phyloP scores from a whole-genome alignment of 345 rosid species.

The Rubroshorea leprosula region DNA sequence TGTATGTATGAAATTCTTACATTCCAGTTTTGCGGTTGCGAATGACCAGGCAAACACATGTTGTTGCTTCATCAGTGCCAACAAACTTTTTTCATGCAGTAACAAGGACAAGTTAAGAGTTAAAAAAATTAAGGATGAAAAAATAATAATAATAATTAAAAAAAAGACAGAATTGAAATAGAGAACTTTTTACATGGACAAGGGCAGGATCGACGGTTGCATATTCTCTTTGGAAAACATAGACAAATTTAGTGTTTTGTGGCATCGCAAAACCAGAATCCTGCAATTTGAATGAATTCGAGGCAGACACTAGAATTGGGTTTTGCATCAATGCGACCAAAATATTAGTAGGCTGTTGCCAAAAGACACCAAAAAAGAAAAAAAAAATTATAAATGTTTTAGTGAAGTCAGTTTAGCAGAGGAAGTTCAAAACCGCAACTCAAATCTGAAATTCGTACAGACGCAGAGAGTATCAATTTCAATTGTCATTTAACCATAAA shows the following conservation, averaged over 20 bases:
- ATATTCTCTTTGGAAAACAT: constrained; percentile 77
- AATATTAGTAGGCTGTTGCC: not conserved
- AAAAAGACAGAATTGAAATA: not conserved
- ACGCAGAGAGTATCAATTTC: too few relatives aligned
- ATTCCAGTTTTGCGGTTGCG: constrained; percentile 61
- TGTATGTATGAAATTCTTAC: constrained; percentile 33
- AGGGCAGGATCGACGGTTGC: constrained; percentile 62
- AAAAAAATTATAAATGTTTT: too few relatives aligned
- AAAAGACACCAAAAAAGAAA: too few relatives aligned
- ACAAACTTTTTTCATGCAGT: constrained; percentile 37
- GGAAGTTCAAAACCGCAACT: too few relatives aligned
- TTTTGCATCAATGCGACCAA: constrained; percentile 50
- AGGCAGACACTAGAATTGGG: constrained; percentile 44
- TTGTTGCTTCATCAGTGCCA: constrained; percentile 90
- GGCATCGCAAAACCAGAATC: constrained; percentile 20
- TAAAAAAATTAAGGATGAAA: not conserved
- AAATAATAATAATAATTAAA: not conserved
- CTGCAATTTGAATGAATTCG: constrained; percentile 33
- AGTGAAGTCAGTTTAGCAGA: too few relatives aligned
- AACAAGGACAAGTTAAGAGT: not conserved
- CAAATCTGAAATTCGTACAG: too few relatives aligned
- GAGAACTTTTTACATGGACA: constrained; percentile 58
- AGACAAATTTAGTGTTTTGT: constrained; percentile 38
- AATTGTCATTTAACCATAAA: too few relatives aligned
- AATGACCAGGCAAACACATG: constrained; percentile 73